These are phyloP conservation scores for Pythium insidiosum DNA, from an alignment of 352 stramenopile species.

Conservation along the genomic window DNA sequence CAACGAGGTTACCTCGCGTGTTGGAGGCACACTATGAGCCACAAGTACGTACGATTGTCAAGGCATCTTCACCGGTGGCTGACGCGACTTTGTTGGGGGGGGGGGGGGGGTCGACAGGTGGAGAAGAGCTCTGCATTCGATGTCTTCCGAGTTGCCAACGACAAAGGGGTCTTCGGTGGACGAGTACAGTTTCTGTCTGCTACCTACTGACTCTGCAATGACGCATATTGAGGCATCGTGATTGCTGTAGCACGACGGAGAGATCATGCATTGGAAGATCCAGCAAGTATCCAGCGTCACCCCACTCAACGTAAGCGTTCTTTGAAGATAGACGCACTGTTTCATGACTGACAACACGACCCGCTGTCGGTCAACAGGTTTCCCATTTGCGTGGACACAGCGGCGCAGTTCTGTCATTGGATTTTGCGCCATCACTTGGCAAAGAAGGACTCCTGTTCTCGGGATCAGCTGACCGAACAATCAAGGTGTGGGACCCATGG, in stretches of 20 bases:
- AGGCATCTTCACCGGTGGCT: background rate
- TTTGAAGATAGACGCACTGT: no score
- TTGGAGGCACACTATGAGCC: no score
- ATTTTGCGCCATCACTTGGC: conserved; percentile 28
- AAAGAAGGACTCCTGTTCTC: conserved; percentile 54
- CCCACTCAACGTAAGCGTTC: conserved; percentile 28
- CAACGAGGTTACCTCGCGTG: no score
- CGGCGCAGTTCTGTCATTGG: conserved; percentile 41
- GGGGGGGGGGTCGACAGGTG: no score
- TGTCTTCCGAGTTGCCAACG: conserved; percentile 29
- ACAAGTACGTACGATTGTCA: background rate
- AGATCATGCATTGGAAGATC: conserved; percentile 47
- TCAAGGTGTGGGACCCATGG: conserved; percentile 73
- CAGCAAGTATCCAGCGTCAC: conserved; percentile 35
- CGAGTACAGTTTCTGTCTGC: conserved; percentile 20
- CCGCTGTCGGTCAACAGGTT: conserved; percentile 14
- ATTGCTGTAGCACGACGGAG: conserved; percentile 42
- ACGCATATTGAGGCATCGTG: background rate
- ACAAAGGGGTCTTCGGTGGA: conserved; percentile 48
- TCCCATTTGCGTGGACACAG: conserved; percentile 38
- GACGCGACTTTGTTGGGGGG: no score
- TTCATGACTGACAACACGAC: background rate
- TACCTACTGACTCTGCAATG: background rate
- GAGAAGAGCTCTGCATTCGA: conserved; percentile 30
- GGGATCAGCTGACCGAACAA: conserved; percentile 52